Conservation (phyloP, 202 grass and related monocot species). For the Miscanthus sacchariflorus region DNA sequence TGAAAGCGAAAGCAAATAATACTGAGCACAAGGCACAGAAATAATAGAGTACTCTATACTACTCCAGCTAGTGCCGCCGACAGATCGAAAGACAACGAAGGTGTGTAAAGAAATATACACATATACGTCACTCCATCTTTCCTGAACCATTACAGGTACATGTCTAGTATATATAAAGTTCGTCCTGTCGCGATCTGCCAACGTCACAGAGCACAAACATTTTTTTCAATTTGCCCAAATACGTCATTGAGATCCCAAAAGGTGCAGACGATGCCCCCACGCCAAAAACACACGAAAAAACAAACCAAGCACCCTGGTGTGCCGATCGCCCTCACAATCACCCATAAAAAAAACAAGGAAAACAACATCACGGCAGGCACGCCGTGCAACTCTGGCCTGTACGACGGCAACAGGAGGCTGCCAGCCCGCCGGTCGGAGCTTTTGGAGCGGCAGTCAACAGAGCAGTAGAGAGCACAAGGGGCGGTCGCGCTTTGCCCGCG, state of each 20-base stretch:
- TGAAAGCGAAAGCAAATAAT: background rate
- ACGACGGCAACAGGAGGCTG: constrained; percentile 29
- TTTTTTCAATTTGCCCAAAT: background rate
- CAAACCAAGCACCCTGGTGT: background rate
- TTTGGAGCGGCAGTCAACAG: constrained; percentile 9
- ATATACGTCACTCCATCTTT: background rate
- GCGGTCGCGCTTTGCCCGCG: constrained; percentile 2
- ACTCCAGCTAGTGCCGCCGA: background rate
- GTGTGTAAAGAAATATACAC: background rate
- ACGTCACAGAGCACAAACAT: background rate
- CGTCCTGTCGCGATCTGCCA: background rate
- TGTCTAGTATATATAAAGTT: background rate
- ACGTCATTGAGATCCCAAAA: constrained; percentile 41
- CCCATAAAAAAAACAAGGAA: background rate
- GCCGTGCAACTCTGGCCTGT: constrained; percentile 11
- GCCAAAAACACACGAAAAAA: background rate
- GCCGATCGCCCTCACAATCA: background rate
- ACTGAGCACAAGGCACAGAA: background rate
- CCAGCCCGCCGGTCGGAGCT: background rate
- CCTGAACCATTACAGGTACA: background rate
- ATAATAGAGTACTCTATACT: background rate
- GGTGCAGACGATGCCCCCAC: background rate
- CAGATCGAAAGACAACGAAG: background rate
- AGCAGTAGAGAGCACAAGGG: background rate
- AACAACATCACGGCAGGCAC: background rate